Base-by-base conservation (phyloP, 1,284 basidiomycete species). In the Chondrostereum purpureum region DNA sequence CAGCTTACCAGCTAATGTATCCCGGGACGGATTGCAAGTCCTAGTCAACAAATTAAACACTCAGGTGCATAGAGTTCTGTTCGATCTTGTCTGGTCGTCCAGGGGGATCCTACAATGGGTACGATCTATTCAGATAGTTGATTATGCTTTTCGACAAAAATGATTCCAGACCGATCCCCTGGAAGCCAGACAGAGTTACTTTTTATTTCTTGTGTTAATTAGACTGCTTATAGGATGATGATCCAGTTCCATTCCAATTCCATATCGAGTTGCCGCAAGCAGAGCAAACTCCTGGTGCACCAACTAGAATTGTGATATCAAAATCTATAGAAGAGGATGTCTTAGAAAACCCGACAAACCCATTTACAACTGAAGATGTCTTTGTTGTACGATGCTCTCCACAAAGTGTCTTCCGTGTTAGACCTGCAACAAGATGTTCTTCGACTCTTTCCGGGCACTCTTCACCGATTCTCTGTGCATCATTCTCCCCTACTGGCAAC, bases 401-500 rank as follows among this genome's bases (percentile, higher is more conserved):
- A 2, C 93, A 98, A 64, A 93, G 94, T 14, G 89, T 99, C 2
- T 99, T 98, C 68, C 83, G 85, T 53, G 95, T 99, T 11, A 75
- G 94, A 53, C 91, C 91, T 34, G 92, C 96, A 13, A 93, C 91
- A 33, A 69, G 95, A 50, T 98, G 95, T 63, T 93, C 90, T 13
- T 90, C 90, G 18, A 96, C 92, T 8, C 72, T 99, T 39, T 85
- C 86, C 48, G 91, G 90, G 86, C 96, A 99, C 58, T 80, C 84
- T 5, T 89, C 92, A 0, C 92, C 95, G 0, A 99, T 99, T 51
- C 74, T 98, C 5, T 99, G 94, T 62, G 92, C 92, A 40, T 83
- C 92, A 0, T 96, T 98, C 61, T 96, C 92, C 3, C 95, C 95
- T 0, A 95, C 93, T 0, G 94, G 94, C 4, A 78, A 78, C 51